Evolutionary conservation across 768 basidiomycete species (phyloP).

Genomic region (Boletus tylopilopsis): DNA sequence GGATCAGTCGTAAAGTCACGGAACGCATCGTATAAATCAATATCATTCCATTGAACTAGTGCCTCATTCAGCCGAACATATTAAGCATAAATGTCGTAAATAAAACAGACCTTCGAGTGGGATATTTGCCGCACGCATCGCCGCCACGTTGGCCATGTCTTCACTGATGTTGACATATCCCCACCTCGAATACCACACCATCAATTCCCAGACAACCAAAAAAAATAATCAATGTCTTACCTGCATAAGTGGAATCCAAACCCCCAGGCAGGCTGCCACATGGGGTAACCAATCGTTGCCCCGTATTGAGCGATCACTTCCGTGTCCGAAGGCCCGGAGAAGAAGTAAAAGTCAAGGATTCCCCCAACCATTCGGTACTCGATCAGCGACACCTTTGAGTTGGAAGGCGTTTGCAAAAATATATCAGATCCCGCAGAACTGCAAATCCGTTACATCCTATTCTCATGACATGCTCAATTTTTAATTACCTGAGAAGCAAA

Average conservation of each 20-base stretch:
- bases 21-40: conserved; percentile 66
- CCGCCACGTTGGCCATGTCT: conserved; percentile 49
- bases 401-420: conserved; percentile 56
- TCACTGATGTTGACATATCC: conserved; percentile 53
- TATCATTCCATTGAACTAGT: conserved; percentile 75
- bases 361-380: conserved; percentile 76
- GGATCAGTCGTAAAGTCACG: conserved; percentile 72
- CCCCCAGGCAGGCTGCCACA: conserved; percentile 71
- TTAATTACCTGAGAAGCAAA: conserved; percentile 63
- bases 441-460: conserved; percentile 6
- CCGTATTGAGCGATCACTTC: conserved; percentile 72
- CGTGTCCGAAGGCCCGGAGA: conserved; percentile 50
- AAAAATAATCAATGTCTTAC: conserved; percentile 24
- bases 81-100: background rate
- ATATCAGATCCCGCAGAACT: conserved; percentile 72
- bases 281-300: conserved; percentile 60
- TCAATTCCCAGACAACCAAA: background rate
- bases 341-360: conserved; percentile 74
- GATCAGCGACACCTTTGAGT: conserved; percentile 54
- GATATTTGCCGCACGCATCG: conserved; percentile 64
- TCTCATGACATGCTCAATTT: background rate
- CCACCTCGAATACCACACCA: conserved; percentile 28
- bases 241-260: conserved; percentile 78
- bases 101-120: conserved; percentile 63
- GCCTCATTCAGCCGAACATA: background rate